A percentile compares a stretch with the other conserved stretches of the same genome.
Evolutionary conservation across 192 early-diverging fungal species (phyloP).

Genomic region (Mortierella antarctica): DNA sequence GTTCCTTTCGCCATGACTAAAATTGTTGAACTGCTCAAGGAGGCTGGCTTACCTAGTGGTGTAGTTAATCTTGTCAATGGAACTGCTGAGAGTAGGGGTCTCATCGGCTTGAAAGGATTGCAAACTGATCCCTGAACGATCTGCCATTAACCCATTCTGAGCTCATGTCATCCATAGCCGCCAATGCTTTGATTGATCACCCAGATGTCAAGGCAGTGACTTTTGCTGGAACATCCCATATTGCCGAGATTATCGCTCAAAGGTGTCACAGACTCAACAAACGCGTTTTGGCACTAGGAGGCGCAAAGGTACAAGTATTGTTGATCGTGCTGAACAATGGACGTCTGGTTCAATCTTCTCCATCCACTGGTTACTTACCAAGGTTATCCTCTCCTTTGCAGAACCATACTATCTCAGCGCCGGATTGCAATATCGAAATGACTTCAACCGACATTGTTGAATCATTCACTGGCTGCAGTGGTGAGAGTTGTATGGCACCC

Average conservation of each 20-base stretch:
- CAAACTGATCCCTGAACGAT: no score
- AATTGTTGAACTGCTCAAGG: conserved; percentile 64
- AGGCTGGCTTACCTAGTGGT: conserved; percentile 75
- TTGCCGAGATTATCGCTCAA: conserved; percentile 69
- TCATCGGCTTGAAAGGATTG: no score
- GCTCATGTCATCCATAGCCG: conserved; percentile 47
- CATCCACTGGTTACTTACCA: no score
- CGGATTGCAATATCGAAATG: conserved; percentile 82
- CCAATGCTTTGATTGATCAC: conserved; percentile 69
- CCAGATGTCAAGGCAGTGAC: conserved; percentile 73
- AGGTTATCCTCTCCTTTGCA: background rate
- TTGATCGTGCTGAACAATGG: no score
- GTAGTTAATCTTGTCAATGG: conserved; percentile 85
- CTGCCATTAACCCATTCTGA: conserved; percentile 30
- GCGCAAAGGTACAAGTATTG: conserved; percentile 60
- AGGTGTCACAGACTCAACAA: conserved; percentile 67
- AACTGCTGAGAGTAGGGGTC: conserved; percentile 59
- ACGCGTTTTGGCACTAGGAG: conserved; percentile 78
- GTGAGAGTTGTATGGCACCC: conserved; percentile 84
- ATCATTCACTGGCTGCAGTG: conserved; percentile 82
- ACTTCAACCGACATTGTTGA: conserved; percentile 81
- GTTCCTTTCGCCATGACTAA: conserved; percentile 85
- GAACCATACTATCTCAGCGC: conserved; percentile 83
- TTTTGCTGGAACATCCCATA: conserved; percentile 83
- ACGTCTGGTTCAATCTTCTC: no score